Conservation (phyloP, 2,329 filamentous ascomycete genomes). For the Cladosporium sp. region DNA sequence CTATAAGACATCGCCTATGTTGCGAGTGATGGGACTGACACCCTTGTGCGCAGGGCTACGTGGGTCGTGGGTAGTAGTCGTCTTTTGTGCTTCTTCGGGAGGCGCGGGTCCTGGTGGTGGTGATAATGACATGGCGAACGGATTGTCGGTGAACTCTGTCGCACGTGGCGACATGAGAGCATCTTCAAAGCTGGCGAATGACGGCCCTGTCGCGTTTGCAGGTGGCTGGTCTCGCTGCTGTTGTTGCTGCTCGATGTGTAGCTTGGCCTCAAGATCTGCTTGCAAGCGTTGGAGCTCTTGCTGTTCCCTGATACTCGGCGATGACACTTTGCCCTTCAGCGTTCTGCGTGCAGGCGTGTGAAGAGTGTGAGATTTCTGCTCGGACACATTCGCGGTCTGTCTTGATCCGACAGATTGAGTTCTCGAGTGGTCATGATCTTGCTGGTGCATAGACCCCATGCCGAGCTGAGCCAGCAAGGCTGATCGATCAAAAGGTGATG, state of each 20-base stretch:
- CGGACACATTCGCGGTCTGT: not conserved
- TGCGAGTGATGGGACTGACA: constrained; percentile 69
- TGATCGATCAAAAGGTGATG: constrained; percentile 31
- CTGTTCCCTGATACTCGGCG: constrained; percentile 31
- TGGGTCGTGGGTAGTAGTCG: constrained; percentile 53
- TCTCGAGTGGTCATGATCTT: constrained; percentile 20
- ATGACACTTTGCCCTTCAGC: constrained; percentile 29
- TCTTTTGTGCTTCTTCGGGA: constrained; percentile 49
- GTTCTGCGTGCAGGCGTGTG: constrained; percentile 12
- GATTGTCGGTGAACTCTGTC: constrained; percentile 67
- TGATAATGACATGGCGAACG: constrained; percentile 44
- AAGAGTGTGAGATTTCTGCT: not conserved
- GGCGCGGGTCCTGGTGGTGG: constrained; percentile 28
- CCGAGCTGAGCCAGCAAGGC: constrained; percentile 31
- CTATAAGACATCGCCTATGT: constrained; percentile 70
- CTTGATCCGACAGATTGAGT: constrained; percentile 14
- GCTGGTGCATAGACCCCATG: constrained; percentile 30
- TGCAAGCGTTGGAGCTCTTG: constrained; percentile 29
- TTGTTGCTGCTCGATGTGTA: constrained; percentile 15
- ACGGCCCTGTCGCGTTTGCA: not conserved
- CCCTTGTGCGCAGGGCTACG: constrained; percentile 70
- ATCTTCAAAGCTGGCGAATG: constrained; percentile 32
- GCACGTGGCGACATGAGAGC: constrained; percentile 66
- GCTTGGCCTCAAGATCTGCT: constrained; percentile 26
- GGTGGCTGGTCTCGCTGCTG: not conserved